Percentiles rank a stretch among this genome's conserved stretches.
Conservation (phyloP, 2,329 filamentous ascomycete species). For the Plenodomus biglobosus region DNA sequence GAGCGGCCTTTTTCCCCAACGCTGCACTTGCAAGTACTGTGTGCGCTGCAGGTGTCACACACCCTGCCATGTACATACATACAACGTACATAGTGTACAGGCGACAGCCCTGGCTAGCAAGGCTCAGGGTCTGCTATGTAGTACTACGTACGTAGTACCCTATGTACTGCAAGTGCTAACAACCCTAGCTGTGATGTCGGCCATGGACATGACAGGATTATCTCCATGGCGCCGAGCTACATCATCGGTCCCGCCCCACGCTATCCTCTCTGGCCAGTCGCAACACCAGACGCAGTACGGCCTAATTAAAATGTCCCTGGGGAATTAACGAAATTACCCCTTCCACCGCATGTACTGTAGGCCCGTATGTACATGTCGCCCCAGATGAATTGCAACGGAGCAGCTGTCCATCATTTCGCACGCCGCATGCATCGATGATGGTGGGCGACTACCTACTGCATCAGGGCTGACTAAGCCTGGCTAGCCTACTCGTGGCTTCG, state of each 20-base stretch:
- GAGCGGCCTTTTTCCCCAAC: not conserved
- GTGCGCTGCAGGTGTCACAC: not conserved
- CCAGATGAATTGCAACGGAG: not conserved
- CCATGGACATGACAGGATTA: conserved; percentile 9
- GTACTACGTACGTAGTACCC: too few species aligned
- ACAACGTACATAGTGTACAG: not conserved
- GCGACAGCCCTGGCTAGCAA: not conserved
- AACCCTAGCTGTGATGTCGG: conserved; percentile 5
- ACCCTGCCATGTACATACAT: not conserved
- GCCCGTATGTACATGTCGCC: not conserved
- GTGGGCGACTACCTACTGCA: too few species aligned
- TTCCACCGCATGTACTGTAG: too few species aligned
- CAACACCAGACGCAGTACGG: conserved; percentile 4
- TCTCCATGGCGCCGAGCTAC: conserved; percentile 13
- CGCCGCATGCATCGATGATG: too few species aligned
- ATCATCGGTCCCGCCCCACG: conserved; percentile 17
- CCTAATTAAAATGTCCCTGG: too few species aligned
- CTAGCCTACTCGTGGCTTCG: conserved; percentile 4
- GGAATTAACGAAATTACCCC: too few species aligned
- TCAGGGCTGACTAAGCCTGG: not conserved
- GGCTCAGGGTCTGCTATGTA: too few species aligned
- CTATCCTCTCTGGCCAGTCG: conserved; percentile 3
- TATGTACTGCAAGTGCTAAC: too few species aligned
- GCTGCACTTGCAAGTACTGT: not conserved
- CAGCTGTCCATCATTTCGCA: too few species aligned